Conservation (phyloP, 306 rosid genomes). For the Begonia loranthoides region DNA sequence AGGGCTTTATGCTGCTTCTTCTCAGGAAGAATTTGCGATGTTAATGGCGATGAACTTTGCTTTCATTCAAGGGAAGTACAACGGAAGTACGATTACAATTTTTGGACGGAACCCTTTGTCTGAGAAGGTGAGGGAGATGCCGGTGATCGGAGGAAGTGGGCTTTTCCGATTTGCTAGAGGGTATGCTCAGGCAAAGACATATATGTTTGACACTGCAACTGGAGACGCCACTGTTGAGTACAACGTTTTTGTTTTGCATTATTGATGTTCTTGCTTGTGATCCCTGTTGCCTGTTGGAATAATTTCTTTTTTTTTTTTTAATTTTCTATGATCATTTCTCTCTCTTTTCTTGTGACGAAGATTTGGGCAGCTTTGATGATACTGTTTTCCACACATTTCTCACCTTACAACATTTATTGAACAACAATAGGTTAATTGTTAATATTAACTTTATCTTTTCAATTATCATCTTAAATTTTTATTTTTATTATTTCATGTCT, state of each 20-base stretch:
- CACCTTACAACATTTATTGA: no score
- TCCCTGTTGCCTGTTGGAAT: no score
- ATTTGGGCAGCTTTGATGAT: background rate
- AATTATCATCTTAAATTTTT: no score
- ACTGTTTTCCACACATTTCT: no score
- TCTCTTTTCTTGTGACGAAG: background rate
- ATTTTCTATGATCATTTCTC: background rate
- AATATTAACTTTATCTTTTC: no score
- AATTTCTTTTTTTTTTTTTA: background rate
- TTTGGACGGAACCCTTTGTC: constrained; percentile 49
- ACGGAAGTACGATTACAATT: constrained; percentile 52
- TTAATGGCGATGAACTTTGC: constrained; percentile 66
- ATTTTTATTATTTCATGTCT: no score
- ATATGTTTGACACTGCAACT: constrained; percentile 28
- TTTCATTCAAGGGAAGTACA: constrained; percentile 47
- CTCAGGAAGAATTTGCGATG: constrained; percentile 15
- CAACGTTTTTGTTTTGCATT: constrained; percentile 32
- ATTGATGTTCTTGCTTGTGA: constrained; percentile 8
- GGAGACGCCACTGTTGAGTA: no score
- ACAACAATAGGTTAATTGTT: no score
- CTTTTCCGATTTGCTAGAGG: constrained; percentile 63
- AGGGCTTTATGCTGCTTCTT: constrained; percentile 15
- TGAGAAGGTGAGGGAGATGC: constrained; percentile 50
- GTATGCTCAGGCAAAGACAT: constrained; percentile 37
- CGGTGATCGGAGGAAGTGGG: no score